Evolutionary conservation across 2,329 filamentous ascomycete genomes (phyloP), one percentile per base, ranked within the genome.

Genomic region (Parastagonospora nodorum): DNA sequence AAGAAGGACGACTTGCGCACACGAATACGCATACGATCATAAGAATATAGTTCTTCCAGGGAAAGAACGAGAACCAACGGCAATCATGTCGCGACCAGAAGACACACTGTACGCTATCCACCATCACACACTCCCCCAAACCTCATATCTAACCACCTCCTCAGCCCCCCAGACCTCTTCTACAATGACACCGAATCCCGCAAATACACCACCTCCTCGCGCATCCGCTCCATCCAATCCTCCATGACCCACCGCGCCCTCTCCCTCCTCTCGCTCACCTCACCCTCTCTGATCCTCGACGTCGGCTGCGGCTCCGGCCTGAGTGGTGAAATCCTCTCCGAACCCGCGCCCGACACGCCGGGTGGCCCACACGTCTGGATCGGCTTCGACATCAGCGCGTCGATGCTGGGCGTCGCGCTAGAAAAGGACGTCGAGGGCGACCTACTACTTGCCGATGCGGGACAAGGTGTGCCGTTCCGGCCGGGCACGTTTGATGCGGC

Each of bases 151-250:
- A n/a, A n/a, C n/a, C n/a, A n/a, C n/a, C n/a, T n/a, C 16, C 29
- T 2, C 73, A 95, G 91, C 72, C 90, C 92, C 43, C 93, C 94
- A 60, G 94, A 99, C 78, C 88, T 97, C 71, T 95, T 96, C 81
- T 99, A 99, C 83, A 88, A 97, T 80, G 93, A 97, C 78, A 82
- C 82, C 74, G 93, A 97, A 81, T 93, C 94, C 29, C 88, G 90
- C 73, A 97, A 97, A 81, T 99, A 99, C 80, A 97, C 94, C 8
- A 97, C 93, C 4, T 93, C 87, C 58, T 96, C 92, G 4, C 91
- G 94, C 58, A 97, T 99, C 71, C 90, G 94, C 68, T 92, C 90
- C 64, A 96, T 99, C 65, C 94, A 99, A 75, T 89, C 92, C 0
- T 84, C 86, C 56, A 99, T 99, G 94, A 96, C 94, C 27, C 83